Evolutionary conservation across 305 asterid genomes (phyloP).

Genomic region (Fraxinus platypoda): DNA sequence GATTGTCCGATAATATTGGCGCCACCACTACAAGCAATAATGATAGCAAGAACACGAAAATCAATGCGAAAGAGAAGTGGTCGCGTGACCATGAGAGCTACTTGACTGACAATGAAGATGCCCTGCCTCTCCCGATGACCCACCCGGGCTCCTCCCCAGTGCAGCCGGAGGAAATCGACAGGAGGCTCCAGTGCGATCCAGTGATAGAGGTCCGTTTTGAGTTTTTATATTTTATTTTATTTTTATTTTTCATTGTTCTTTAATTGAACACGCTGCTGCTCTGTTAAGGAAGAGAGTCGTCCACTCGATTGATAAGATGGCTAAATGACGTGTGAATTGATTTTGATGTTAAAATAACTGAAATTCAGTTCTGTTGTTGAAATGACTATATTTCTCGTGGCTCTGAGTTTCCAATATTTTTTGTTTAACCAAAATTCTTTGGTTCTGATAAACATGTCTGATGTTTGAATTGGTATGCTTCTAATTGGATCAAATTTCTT

Average conservation of each 20-base stretch:
- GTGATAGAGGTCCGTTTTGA: slow-evolving; percentile 36
- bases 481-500: background rate
- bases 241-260: background rate
- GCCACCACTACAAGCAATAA: slow-evolving; percentile 22
- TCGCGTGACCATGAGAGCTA: slow-evolving; percentile 77
- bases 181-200: slow-evolving; percentile 68
- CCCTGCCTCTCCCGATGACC: slow-evolving; percentile 84
- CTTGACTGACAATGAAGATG: slow-evolving; percentile 54
- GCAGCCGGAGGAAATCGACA: slow-evolving; percentile 61
- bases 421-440: background rate
- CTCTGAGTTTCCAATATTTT: background rate
- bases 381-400: background rate
- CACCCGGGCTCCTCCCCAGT: slow-evolving; percentile 61
- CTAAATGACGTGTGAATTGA: background rate
- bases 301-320: background rate
- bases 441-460: background rate
- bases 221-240: background rate
- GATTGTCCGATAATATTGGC: slow-evolving; percentile 23
- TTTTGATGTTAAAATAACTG: background rate
- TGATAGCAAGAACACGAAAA: slow-evolving; percentile 37
- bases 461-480: background rate
- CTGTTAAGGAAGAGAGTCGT: background rate
- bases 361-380: background rate
- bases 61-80: slow-evolving; percentile 70
- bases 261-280: background rate